phyloP scores from a whole-genome alignment of 2,329 filamentous ascomycete genomes.

The Penicillium sp. region DNA sequence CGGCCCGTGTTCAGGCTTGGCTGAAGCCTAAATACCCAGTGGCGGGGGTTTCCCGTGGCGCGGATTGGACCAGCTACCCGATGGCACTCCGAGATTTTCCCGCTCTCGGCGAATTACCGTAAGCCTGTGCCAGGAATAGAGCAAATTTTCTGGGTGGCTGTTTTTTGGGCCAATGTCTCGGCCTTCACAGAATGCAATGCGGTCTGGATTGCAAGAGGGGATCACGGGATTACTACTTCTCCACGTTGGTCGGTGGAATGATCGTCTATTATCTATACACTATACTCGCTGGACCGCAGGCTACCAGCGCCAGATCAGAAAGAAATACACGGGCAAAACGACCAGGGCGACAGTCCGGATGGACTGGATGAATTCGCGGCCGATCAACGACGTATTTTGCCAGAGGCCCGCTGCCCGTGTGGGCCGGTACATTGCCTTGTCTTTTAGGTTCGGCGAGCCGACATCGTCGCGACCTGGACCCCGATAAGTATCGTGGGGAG shows the following conservation, averaged over 20 bases:
- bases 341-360: conserved; percentile 61
- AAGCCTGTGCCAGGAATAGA: neutral
- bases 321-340: conserved; percentile 61
- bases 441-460: conserved; percentile 23
- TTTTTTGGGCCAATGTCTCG: neutral
- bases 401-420: conserved; percentile 25
- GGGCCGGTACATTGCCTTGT: conserved; percentile 24
- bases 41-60: conserved; percentile 17
- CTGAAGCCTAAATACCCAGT: conserved; percentile 4
- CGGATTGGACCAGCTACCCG: conserved; percentile 19
- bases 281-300: conserved; percentile 17
- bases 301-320: conserved; percentile 61
- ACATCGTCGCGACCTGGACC: conserved; percentile 23
- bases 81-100: conserved; percentile 13
- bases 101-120: conserved; percentile 8
- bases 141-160: neutral
- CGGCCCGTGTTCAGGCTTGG: conserved; percentile 10
- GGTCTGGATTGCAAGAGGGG: neutral
- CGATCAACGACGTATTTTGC: conserved; percentile 41
- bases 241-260: neutral
- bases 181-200: neutral
- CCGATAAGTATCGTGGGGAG: conserved; percentile 22
- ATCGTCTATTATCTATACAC: conserved; percentile 6
- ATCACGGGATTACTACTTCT: neutral
- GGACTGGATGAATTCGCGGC: conserved; percentile 58